Conservation (phyloP, 1,284 basidiomycete genomes). For the Apiotrichum sp. region DNA sequence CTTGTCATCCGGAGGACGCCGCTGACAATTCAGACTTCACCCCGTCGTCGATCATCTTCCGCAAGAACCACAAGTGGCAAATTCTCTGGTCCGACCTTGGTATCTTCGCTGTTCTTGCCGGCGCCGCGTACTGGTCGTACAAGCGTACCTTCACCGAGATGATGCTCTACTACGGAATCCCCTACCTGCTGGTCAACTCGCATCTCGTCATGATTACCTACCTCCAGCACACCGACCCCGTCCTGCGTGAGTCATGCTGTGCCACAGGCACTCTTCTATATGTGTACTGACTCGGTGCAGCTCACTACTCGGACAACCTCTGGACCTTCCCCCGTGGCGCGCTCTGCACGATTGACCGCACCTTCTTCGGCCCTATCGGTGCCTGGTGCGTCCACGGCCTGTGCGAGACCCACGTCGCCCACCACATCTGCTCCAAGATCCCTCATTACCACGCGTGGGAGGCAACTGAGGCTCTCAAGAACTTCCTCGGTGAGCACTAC, state of each 20-base stretch:
- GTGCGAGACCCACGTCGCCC: conserved; percentile 85
- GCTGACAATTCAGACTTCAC: conserved; percentile 53
- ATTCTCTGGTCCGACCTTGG: conserved; percentile 82
- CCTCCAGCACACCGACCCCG: conserved; percentile 95
- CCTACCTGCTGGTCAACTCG: conserved; percentile 82
- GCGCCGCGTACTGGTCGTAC: conserved; percentile 57
- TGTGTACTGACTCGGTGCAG: background rate
- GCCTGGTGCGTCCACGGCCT: conserved; percentile 70
- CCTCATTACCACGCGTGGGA: conserved; percentile 83
- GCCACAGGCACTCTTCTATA: too few relatives aligned
- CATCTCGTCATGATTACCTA: conserved; percentile 90
- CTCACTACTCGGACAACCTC: conserved; percentile 81
- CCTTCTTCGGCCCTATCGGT: conserved; percentile 73
- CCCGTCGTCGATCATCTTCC: conserved; percentile 75
- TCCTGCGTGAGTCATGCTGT: conserved; percentile 49
- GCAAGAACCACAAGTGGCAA: conserved; percentile 70
- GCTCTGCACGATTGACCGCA: conserved; percentile 88
- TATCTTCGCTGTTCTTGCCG: conserved; percentile 64
- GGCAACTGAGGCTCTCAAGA: conserved; percentile 80
- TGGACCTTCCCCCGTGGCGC: conserved; percentile 96
- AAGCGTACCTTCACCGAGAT: conserved; percentile 70
- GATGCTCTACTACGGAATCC: conserved; percentile 74
- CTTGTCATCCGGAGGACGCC: too few relatives aligned
- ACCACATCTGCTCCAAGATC: conserved; percentile 88
- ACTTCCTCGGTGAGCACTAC: conserved; percentile 60